Evolutionary conservation across 306 rosid species (phyloP).

Genomic region (Cucurbita moschata): DNA sequence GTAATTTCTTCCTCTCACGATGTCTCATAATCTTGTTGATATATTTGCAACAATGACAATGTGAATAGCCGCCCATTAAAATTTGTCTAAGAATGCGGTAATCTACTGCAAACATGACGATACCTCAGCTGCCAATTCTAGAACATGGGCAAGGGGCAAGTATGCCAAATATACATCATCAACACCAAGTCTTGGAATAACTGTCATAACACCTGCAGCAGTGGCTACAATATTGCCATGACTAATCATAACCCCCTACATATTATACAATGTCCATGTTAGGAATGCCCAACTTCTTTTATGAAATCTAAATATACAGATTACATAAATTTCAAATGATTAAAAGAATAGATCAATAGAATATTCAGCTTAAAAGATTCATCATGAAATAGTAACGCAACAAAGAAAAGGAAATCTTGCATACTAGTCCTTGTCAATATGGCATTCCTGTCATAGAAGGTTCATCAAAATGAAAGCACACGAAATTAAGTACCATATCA

Average conservation of each 20-base stretch:
- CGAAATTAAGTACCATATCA: not conserved
- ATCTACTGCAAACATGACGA: not conserved
- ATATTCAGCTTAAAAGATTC: not conserved
- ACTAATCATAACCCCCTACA: conserved; percentile 90
- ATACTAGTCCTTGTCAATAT: not conserved
- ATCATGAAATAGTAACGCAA: not conserved
- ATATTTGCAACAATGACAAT: not conserved
- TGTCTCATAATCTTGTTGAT: not conserved
- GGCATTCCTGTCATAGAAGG: not conserved
- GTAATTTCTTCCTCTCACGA: not conserved
- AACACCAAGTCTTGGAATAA: conserved; percentile 45
- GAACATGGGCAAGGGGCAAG: conserved; percentile 90
- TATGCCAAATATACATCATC: conserved; percentile 79
- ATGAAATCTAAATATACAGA: not conserved
- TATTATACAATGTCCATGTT: conserved; percentile 7
- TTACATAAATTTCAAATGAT: not conserved
- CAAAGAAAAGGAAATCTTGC: not conserved
- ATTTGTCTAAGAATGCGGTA: not conserved
- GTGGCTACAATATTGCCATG: conserved; percentile 86
- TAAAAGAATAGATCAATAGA: not conserved
- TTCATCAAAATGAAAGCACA: not conserved
- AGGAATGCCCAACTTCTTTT: not conserved
- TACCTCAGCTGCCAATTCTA: conserved; percentile 95
- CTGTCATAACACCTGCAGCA: conserved; percentile 57
- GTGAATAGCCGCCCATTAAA: not conserved